Base-by-base conservation (phyloP, 768 basidiomycete species). In the Tephrocybe rancida region DNA sequence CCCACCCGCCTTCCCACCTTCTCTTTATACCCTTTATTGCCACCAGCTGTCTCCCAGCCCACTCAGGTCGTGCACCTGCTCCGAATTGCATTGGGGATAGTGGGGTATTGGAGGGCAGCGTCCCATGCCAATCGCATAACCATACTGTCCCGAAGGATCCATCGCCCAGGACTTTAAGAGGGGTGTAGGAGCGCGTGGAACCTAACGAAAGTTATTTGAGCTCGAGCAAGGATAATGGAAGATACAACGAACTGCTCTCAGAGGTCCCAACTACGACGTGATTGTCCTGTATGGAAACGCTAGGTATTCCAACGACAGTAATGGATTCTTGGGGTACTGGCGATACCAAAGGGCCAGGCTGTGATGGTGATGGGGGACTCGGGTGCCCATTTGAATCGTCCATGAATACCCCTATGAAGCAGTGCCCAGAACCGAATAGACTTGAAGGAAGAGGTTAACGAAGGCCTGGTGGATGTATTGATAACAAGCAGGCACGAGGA, bases 1-100 rank as follows among this genome's bases (percentile, higher is more conserved):
- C 89, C 97, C 97, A 99, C 29, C 97, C 95, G 29, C 95, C 92
- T 65, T 97, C 92, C 91, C 95, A 98, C 61, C 84, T 87, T 79
- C 88, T 92, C 82, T 93, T 98, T 95, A 98, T 98, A 66, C 94
- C 77, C 78, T 99, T 99, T 62, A 99, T 84, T 55, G 97, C 97
- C 54, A 98, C 97, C 58, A 99, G 82, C 54, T 91, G 84, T 75
- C 95, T 98, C 51, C 92, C 94, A 44, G 83, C 81, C 87, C 95
- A 99, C 70, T 98, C 96, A 56, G 94, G 90, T 59, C 94, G 77
- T 43, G 92, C 91, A 50, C 93, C 92, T 46, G 88, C 90, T 44
- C 92, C 92, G 72, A 92, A 92, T 69, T 97, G 95, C 95, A 97
- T 97, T 32, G 95, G 90, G 19, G 94, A 94, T 58, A 93, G 73